Conservation (phyloP, 2,329 filamentous ascomycete genomes). For the Hypomyces rosellus region DNA sequence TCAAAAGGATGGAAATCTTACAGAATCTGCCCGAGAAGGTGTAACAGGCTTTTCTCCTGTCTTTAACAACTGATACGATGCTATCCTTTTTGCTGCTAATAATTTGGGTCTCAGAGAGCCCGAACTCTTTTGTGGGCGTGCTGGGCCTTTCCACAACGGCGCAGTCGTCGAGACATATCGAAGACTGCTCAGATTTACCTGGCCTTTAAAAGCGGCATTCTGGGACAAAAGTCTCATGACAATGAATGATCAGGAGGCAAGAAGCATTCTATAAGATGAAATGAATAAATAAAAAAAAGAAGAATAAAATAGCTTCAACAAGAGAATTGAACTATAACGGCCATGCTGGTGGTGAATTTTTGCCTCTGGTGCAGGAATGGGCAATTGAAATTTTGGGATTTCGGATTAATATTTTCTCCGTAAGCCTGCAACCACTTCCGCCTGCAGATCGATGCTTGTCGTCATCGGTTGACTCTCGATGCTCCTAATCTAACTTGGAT, state of each 20-base stretch:
- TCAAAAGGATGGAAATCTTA: conserved; percentile 15
- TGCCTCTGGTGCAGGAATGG: too few relatives aligned
- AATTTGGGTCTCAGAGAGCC: too few relatives aligned
- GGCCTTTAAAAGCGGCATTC: conserved; percentile 19
- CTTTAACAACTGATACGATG: conserved; percentile 1
- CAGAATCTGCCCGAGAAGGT: conserved; percentile 19
- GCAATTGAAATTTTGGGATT: neutral
- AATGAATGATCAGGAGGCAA: conserved; percentile 4
- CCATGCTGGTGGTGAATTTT: neutral
- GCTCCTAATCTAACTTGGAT: neutral
- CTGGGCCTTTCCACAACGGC: conserved; percentile 2
- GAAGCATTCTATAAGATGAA: conserved; percentile 5
- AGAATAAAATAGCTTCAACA: neutral
- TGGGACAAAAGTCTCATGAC: conserved; percentile 27
- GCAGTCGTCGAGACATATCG: conserved; percentile 22
- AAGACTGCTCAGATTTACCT: conserved; percentile 14
- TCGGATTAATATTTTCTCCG: conserved; percentile 9
- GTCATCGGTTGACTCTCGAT: conserved; percentile 6
- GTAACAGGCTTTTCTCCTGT: conserved; percentile 4
- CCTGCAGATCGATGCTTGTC: conserved; percentile 4
- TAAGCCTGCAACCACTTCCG: conserved; percentile 3
- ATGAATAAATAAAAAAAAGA: neutral
- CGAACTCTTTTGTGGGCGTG: too few relatives aligned
- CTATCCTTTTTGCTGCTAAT: neutral
- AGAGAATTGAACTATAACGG: neutral